phyloP scores from a whole-genome alignment of 129 eudicot genomes.

The Daucus carota region DH1_v3.0 NC_030383.2:62674501-62675000 shows the following conservation, averaged over 20 bases:
- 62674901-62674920: conserved; percentile 55
- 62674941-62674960: conserved; percentile 80
- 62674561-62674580: background rate
- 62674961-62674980: conserved; percentile 92
- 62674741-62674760: conserved; percentile 50
- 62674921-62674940: conserved; percentile 76
- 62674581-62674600: conserved; percentile 26
- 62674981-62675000: conserved; percentile 81
- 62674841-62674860: conserved; percentile 42
- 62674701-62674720: conserved; percentile 32
- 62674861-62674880: conserved; percentile 51
- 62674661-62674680: conserved; percentile 37
- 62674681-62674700: conserved; percentile 31
- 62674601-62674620: conserved; percentile 54
- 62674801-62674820: conserved; percentile 19
- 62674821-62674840: conserved; percentile 26
- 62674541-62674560: background rate
- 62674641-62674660: conserved; percentile 46
- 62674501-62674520: background rate
- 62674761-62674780: conserved; percentile 75
- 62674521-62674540: background rate
- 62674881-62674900: conserved; percentile 41
- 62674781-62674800: conserved; percentile 42
- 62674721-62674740: conserved; percentile 41
- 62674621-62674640: conserved; percentile 38